Base-by-base conservation (phyloP, 1,284 basidiomycete species). In the Malassezia yamatoensis region DNA sequence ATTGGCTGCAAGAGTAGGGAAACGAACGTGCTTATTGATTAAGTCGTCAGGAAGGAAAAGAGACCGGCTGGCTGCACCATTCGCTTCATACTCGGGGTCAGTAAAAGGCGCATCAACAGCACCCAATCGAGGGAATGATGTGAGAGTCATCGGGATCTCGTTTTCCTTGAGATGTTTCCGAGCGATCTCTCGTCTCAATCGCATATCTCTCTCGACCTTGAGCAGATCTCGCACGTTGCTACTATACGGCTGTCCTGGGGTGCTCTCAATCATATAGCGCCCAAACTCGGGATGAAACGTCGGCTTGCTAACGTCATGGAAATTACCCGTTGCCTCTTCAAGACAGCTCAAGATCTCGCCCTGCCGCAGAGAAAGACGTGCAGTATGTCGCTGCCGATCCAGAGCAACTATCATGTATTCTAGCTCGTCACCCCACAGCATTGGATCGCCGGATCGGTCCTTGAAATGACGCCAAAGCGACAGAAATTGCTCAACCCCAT, bases 401-500 rank as follows among this genome's bases (percentile, higher is more conserved):
- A 96, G 86, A 4, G 84, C 80, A 53, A 96, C 81, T 61, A 98
- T 87, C 83, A 98, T 88, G 76, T 96, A 96, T 76, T 99, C 94
- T 70, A 99, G 81, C 90, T 99, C 94, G 72, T 99, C 94, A 32
- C 94, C 94, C 94, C 94, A 99, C n/a, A 96, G 81, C 46, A 98
- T 78, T 59, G 86, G 85, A 70, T 98, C 91, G 10, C 90, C 90
- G n/a, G 83, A 81, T 56, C 89, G 81, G 73, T 89, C 86, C 80
- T 94, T 96, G 75, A 91, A 81, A 58, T 83, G 82, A 72, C 90
- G 83, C 89, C 90, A 99, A 40, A 85, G 88, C 67, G 90, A 81
- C 49, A 99, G 78, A 74, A 99, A 94, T 78, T 99, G 94, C 18
- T 87, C 84, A 71, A 98, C 90, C 38, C 94, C 94, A 76, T 98